These are phyloP conservation scores for Stipa capillata DNA, from an alignment of 176 grass and related monocot species.

Conservation along the genomic window DNA sequence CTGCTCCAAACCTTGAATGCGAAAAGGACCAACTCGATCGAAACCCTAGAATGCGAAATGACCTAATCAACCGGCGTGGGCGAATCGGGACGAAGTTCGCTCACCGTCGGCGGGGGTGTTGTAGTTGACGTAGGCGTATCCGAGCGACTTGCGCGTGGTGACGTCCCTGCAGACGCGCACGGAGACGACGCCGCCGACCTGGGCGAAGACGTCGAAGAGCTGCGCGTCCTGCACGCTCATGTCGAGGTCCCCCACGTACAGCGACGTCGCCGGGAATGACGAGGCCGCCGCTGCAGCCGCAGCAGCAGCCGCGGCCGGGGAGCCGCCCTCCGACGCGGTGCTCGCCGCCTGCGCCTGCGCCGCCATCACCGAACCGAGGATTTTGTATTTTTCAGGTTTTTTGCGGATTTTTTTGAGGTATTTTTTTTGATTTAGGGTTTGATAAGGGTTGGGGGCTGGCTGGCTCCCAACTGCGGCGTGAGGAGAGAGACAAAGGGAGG, in stretches of 20 bases:
- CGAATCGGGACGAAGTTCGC: neutral
- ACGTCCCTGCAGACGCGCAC: constrained; percentile 91
- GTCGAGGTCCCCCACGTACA: constrained; percentile 94
- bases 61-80: neutral
- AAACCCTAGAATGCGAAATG: neutral
- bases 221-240: constrained; percentile 72
- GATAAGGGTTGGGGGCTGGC: too few relatives aligned
- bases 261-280: constrained; percentile 62
- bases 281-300: neutral
- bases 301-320: neutral
- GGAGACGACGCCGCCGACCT: constrained; percentile 83
- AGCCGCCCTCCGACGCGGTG: constrained; percentile 22
- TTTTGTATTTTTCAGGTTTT: constrained; percentile 26
- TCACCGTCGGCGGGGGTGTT: constrained; percentile 70
- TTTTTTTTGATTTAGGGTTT: constrained; percentile 57
- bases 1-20: neutral
- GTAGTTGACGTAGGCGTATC: constrained; percentile 97
- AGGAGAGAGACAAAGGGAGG: neutral
- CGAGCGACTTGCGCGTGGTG: constrained; percentile 73
- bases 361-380: constrained; percentile 12
- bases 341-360: constrained; percentile 21
- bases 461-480: constrained; percentile 43
- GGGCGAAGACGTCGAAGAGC: constrained; percentile 87
- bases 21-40: neutral
- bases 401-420: constrained; percentile 41